Conservation (phyloP, 2,329 filamentous ascomycete species). For the Botrytis aclada region DNA sequence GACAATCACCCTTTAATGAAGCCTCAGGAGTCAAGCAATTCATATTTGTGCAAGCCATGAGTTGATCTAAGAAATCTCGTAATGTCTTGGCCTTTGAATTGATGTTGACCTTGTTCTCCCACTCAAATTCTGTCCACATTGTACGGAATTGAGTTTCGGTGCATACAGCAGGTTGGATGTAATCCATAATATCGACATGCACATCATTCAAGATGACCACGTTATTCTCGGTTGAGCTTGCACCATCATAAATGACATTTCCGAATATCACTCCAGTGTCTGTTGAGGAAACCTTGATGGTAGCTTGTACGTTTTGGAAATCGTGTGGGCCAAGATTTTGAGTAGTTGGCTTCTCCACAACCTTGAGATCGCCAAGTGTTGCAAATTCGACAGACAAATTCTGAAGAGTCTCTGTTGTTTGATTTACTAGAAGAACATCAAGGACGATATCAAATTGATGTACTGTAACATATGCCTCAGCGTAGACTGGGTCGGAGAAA, state of each 20-base stretch:
- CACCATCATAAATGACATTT: conserved; percentile 95
- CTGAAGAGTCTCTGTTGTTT: conserved; percentile 93
- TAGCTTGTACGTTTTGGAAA: conserved; percentile 97
- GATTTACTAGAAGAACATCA: conserved; percentile 94
- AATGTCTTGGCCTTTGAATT: conserved; percentile 93
- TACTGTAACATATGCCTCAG: conserved; percentile 98
- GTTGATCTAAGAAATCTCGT: conserved; percentile 84
- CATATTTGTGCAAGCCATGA: conserved; percentile 99
- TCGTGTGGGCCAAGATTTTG: conserved; percentile 94
- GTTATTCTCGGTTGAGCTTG: conserved; percentile 87
- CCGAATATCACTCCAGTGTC: conserved; percentile 99
- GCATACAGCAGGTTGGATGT: conserved; percentile 95
- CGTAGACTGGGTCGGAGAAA: conserved; percentile 97
- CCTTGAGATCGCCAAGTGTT: conserved; percentile 96
- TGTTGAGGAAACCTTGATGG: conserved; percentile 96
- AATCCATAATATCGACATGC: conserved; percentile 99
- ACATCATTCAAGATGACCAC: conserved; percentile 98
- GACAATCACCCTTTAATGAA: conserved; percentile 93
- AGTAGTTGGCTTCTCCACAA: conserved; percentile 92
- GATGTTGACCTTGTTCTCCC: conserved; percentile 99
- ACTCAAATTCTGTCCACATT: conserved; percentile 99
- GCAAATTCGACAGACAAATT: conserved; percentile 98
- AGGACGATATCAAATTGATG: conserved; percentile 98
- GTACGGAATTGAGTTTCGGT: conserved; percentile 97
- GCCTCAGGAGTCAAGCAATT: conserved; percentile 95